phyloP scores from a whole-genome alignment of 2,329 filamentous ascomycete species.

The Penicillium sp. region DNA sequence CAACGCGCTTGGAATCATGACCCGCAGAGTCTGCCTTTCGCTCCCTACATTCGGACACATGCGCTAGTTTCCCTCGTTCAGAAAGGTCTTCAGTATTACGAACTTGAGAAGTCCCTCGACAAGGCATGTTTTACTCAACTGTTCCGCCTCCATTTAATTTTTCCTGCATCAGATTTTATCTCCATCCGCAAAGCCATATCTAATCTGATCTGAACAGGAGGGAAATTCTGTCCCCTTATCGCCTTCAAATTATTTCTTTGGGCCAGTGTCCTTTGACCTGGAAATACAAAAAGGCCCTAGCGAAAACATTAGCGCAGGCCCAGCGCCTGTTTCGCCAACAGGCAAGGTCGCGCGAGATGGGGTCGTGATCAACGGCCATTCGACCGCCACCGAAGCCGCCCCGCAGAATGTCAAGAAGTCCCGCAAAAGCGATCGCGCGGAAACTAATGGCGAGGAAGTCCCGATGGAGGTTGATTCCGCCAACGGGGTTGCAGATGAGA shows the following conservation, averaged over 20 bases:
- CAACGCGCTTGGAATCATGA: conserved; percentile 67
- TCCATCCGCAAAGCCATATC: neutral
- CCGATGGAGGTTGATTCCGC: conserved; percentile 48
- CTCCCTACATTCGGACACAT: conserved; percentile 62
- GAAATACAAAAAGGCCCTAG: conserved; percentile 35
- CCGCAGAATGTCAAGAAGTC: conserved; percentile 40
- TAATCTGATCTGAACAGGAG: conserved; percentile 34
- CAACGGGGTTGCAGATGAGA: conserved; percentile 37
- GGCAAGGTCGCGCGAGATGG: conserved; percentile 42
- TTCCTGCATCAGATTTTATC: neutral
- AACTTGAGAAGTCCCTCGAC: conserved; percentile 55
- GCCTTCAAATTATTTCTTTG: conserved; percentile 53
- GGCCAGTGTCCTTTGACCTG: conserved; percentile 46
- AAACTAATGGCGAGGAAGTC: conserved; percentile 40
- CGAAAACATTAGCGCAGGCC: conserved; percentile 37
- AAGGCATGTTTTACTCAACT: conserved; percentile 44
- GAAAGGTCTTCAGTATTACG: conserved; percentile 63
- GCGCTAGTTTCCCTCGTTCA: conserved; percentile 67
- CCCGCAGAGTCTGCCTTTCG: conserved; percentile 66
- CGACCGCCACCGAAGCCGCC: conserved; percentile 32
- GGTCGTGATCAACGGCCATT: conserved; percentile 43
- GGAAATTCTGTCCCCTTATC: conserved; percentile 42
- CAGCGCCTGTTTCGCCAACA: conserved; percentile 35
- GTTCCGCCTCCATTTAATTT: conserved; percentile 11
- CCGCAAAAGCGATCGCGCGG: conserved; percentile 37